Percentiles rank a stretch among this genome's conserved stretches.
These are phyloP conservation scores for Cutaneotrichosporon mucoides DNA, from an alignment of 1,284 basidiomycete species.

Conservation along the genomic window DNA sequence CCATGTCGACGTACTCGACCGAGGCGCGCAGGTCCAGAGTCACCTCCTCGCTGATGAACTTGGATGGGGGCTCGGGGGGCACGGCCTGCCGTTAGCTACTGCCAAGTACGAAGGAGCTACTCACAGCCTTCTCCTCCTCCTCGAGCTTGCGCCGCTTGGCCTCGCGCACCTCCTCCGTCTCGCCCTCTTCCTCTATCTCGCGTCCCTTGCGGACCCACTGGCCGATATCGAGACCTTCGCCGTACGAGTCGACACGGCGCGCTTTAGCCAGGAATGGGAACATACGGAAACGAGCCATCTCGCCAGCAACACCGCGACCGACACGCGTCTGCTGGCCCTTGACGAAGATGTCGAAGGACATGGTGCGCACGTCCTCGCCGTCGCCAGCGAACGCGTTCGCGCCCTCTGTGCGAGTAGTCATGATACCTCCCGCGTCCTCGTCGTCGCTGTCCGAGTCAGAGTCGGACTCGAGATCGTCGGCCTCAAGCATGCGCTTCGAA, in stretches of 20 bases:
- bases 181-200: constrained; percentile 79
- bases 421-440: constrained; percentile 63
- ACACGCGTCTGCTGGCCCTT: constrained; percentile 83
- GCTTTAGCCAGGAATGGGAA: constrained; percentile 95
- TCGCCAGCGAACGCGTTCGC: constrained; percentile 37
- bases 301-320: constrained; percentile 51
- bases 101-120: constrained; percentile 7
- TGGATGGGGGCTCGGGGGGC: constrained; percentile 79
- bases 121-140: constrained; percentile 76
- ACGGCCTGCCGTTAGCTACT: constrained; percentile 54
- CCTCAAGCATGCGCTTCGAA: constrained; percentile 84
- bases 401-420: constrained; percentile 48
- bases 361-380: constrained; percentile 47
- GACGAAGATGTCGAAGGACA: constrained; percentile 93
- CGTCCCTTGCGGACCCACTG: constrained; percentile 88
- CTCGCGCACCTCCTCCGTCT: constrained; percentile 73
- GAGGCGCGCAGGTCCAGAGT: constrained; percentile 77
- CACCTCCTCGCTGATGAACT: constrained; percentile 72
- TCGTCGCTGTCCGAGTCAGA: constrained; percentile 63
- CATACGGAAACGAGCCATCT: constrained; percentile 73
- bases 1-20: constrained; percentile 88
- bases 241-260: constrained; percentile 88
- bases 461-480: constrained; percentile 59
- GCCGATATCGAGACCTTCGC: constrained; percentile 88
- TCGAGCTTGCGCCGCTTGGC: constrained; percentile 63